phyloP scores from a whole-genome alignment of 2,329 filamentous ascomycete genomes.

The Coniosporium tulheliwenetii region DNA sequence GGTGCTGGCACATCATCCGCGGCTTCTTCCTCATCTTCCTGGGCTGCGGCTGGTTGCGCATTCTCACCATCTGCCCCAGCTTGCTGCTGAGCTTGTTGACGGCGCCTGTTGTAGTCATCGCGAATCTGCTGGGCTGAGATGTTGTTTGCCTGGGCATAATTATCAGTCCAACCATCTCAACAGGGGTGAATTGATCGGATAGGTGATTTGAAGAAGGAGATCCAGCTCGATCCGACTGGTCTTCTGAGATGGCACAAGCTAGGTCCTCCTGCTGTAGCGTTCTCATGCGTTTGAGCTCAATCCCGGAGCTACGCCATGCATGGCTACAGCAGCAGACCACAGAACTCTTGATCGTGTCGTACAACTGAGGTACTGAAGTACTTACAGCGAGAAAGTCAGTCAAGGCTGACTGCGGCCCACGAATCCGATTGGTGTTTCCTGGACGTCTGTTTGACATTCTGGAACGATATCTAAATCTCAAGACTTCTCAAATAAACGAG shows the following conservation, averaged over 20 bases:
- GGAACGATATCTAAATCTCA: no score
- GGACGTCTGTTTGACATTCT: slow-evolving; percentile 11
- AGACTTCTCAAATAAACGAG: no score
- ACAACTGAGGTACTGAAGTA: slow-evolving; percentile 2
- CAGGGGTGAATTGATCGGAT: neutral
- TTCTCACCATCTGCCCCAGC: slow-evolving; percentile 17
- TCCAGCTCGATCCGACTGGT: no score
- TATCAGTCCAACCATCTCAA: neutral
- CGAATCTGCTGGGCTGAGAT: slow-evolving; percentile 52
- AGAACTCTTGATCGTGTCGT: neutral
- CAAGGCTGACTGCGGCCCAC: slow-evolving; percentile 48
- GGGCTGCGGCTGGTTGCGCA: slow-evolving; percentile 12
- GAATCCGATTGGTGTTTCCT: slow-evolving; percentile 28
- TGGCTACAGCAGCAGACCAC: neutral
- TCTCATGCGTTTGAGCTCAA: no score
- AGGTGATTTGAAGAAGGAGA: neutral
- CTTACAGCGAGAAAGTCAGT: slow-evolving; percentile 52
- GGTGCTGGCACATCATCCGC: slow-evolving; percentile 17
- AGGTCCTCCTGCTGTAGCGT: no score
- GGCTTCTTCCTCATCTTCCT: slow-evolving; percentile 19
- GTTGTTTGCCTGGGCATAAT: slow-evolving; percentile 43
- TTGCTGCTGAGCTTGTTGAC: slow-evolving; percentile 23
- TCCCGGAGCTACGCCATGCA: no score
- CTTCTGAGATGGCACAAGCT: no score
- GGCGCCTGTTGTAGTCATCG: slow-evolving; percentile 39